Conservation (phyloP, 495 filamentous ascomycete species). For the Cercophora sp. region DNA sequence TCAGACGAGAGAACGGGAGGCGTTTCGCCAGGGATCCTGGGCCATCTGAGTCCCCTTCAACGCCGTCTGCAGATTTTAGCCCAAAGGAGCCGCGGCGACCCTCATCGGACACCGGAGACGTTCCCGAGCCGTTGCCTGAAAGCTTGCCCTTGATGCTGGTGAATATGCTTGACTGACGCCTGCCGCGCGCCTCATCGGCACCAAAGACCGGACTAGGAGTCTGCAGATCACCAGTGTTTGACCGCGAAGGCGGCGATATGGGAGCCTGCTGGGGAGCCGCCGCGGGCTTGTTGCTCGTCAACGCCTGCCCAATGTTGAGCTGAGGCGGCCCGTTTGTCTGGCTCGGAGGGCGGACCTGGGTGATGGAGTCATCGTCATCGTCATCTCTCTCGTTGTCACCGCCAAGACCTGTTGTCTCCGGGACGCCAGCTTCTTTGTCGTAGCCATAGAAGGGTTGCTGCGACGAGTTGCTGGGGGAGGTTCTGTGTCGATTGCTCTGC, state of each 20-base stretch:
- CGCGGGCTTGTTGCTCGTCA: constrained; percentile 16
- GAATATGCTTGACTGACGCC: constrained; percentile 37
- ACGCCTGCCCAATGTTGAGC: constrained; percentile 14
- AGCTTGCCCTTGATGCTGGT: constrained; percentile 31
- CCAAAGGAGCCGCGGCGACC: constrained; percentile 20
- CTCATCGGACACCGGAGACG: too few relatives aligned
- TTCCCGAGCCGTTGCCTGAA: constrained; percentile 23
- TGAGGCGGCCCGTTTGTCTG: too few relatives aligned
- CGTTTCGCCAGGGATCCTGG: constrained; percentile 16
- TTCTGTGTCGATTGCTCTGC: constrained; percentile 31
- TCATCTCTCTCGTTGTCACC: not conserved
- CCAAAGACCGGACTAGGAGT: constrained; percentile 16
- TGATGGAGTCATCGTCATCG: not conserved
- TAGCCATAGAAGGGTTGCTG: constrained; percentile 33
- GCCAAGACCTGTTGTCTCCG: constrained; percentile 6
- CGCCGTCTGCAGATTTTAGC: constrained; percentile 11
- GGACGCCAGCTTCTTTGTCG: constrained; percentile 43
- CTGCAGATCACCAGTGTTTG: constrained; percentile 23
- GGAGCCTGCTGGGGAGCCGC: not conserved
- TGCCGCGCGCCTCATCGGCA: constrained; percentile 24
- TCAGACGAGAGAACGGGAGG: constrained; percentile 14
- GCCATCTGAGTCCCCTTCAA: constrained; percentile 34
- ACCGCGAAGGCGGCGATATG: constrained; percentile 28
- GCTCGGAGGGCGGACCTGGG: constrained; percentile 15
- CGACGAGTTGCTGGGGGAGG: constrained; percentile 34